Percentiles rank a stretch among this genome's conserved stretches.
Evolutionary conservation across 225 moss, liverwort and hornwort species (phyloP).

Genomic region (Bryum argenteum): DNA sequence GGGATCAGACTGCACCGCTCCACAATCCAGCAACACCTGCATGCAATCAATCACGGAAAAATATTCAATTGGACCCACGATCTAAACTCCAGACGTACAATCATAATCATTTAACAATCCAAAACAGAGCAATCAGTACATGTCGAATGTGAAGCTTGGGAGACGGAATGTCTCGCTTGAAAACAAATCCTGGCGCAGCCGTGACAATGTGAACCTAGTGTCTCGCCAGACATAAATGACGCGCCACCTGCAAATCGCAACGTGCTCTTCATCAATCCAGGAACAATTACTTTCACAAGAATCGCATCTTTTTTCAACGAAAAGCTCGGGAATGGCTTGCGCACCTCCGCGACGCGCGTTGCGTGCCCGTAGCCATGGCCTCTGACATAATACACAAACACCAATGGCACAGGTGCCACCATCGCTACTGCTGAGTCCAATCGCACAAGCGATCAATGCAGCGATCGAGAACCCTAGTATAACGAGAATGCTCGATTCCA

Average conservation of each 20-base stretch:
- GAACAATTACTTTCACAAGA: no score
- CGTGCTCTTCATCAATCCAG: no score
- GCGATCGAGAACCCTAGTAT: constrained; percentile 30
- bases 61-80: constrained; percentile 16
- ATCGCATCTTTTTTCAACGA: no score
- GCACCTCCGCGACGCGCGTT: constrained; percentile 89
- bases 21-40: constrained; percentile 81
- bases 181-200: no score
- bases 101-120: background rate
- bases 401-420: constrained; percentile 32
- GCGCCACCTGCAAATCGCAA: no score
- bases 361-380: constrained; percentile 95
- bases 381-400: constrained; percentile 89
- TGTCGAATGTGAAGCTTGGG: constrained; percentile 71
- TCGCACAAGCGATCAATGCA: background rate
- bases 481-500: background rate
- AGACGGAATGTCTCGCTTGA: no score
- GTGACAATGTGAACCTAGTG: no score
- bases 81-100: background rate
- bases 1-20: constrained; percentile 85
- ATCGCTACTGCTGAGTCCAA: no score
- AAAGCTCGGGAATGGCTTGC: no score
- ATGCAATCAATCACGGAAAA: constrained; percentile 4
- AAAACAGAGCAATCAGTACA: constrained; percentile 26
- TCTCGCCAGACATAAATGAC: no score